These are phyloP conservation scores for Ramaria sp. DNA, from an alignment of 768 basidiomycete genomes.

Conservation along the genomic window DNA sequence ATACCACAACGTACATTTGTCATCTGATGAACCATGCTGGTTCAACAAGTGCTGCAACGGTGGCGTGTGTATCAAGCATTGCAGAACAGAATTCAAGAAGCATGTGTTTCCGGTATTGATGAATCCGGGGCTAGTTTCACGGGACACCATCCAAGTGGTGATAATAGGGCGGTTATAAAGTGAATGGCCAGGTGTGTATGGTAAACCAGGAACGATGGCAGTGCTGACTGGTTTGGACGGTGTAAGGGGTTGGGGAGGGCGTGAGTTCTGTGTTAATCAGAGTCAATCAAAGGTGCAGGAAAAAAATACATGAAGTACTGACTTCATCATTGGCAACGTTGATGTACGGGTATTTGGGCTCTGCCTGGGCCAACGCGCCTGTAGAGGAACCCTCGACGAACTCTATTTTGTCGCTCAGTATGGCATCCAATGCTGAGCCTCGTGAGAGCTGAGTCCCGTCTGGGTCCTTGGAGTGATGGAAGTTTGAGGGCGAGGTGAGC, in stretches of 20 bases:
- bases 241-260: constrained; percentile 18
- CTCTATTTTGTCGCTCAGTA: constrained; percentile 33
- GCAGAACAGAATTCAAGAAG: constrained; percentile 89
- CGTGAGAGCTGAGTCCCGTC: constrained; percentile 69
- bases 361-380: constrained; percentile 56
- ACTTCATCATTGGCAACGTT: constrained; percentile 37
- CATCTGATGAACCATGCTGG: constrained; percentile 27
- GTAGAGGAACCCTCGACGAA: constrained; percentile 80
- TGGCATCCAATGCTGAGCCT: constrained; percentile 35
- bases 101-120: constrained; percentile 90
- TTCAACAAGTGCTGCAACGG: constrained; percentile 59
- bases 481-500: constrained; percentile 1
- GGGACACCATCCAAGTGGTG: constrained; percentile 46
- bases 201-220: constrained; percentile 12
- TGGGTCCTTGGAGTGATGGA: not conserved
- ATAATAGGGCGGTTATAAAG: constrained; percentile 48
- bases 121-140: constrained; percentile 48
- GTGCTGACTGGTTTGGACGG: constrained; percentile 20
- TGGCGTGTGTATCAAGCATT: constrained; percentile 88
- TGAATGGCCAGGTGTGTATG: constrained; percentile 21
- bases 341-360: constrained; percentile 74
- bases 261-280: constrained; percentile 13
- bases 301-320: not conserved
- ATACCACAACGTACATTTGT: constrained; percentile 1
- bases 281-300: not conserved